These are phyloP conservation scores for Desmodesmus armatus DNA, from an alignment of 139 green algal species.

Conservation along the genomic window DNA sequence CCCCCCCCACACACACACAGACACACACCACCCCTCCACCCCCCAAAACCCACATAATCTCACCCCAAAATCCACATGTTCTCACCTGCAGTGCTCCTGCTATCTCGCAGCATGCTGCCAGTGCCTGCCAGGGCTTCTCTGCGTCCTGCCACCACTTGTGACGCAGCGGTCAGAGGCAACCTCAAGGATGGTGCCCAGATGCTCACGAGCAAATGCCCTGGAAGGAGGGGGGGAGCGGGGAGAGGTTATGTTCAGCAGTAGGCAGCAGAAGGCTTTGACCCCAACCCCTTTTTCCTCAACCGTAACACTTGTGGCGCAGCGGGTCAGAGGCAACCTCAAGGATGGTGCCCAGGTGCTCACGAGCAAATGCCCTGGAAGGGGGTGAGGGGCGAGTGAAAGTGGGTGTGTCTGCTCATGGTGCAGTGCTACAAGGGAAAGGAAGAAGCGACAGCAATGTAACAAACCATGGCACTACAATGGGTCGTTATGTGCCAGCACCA, in stretches of 20 bases:
- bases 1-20: too few species aligned
- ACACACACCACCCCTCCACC: too few species aligned
- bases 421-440: background rate
- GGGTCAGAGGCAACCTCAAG: conserved; percentile 68
- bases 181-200: conserved; percentile 73
- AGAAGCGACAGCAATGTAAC: background rate
- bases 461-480: too few species aligned
- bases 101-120: conserved; percentile 94
- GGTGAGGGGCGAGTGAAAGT: too few species aligned
- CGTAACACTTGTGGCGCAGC: conserved; percentile 74
- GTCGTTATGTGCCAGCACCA: too few species aligned
- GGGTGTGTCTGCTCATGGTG: too few species aligned
- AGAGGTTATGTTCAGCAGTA: too few species aligned
- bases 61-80: too few species aligned
- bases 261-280: too few species aligned
- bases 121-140: conserved; percentile 93
- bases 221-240: too few species aligned
- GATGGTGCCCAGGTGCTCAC: conserved; percentile 72
- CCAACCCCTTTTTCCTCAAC: too few species aligned
- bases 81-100: conserved; percentile 62
- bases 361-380: conserved; percentile 60
- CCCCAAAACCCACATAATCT: too few species aligned
- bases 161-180: conserved; percentile 62
- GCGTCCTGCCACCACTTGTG: conserved; percentile 82
- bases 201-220: conserved; percentile 66